Base-by-base conservation (phyloP, 2,329 filamentous ascomycete genomes). In the Parasarocladium wereldwijsianum region DNA sequence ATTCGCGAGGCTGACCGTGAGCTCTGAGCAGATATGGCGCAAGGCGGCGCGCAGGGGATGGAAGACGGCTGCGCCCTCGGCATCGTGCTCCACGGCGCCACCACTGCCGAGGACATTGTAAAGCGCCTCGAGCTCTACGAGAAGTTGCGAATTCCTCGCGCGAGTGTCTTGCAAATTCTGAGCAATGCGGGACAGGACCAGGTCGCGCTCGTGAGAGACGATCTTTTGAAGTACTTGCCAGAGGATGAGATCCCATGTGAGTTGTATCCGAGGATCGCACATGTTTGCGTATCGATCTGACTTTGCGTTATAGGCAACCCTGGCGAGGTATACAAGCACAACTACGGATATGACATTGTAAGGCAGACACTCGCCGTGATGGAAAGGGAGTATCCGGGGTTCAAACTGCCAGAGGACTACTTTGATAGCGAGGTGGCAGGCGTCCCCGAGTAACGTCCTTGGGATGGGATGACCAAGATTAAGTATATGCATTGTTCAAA, bases 131-230 rank as follows among this genome's bases (percentile, higher is more conserved):
- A 32, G 3, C 24, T 47, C 3, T 51, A 47, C 26, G 39, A 43
- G 9, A 32, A 35, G 2, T 26, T 46, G 6, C 43, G 48, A 2
- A 35, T 42, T 12, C 42, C 43, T 26, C 36, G 51, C 8, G 45
- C 50, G 2, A 49, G 47, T 10, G 45, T 40, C 2, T 49, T 57
- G n/a, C 53, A 58, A 32, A 43, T 58, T 24, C 43, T 60, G 27
- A 52, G 48, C 24, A 54, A 57, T 26, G 47, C 50, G 1, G 55
- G 51, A 3, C 42, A 45, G 14, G 51, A 53, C 22, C 41, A 52
- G 26, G 26, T 41, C 0, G 34, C 43, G 17, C 38, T 44, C 13
- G 45, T 53, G 3, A 36, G 40, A 6, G 33, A 43, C 3, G 46
- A 51, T 6, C 45, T 50, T 1, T 26, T 36, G 9, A 35, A 46